These are phyloP conservation scores for Penicillium diatomitis DNA, from an alignment of 495 filamentous ascomycete genomes.

Conservation along the genomic window DNA sequence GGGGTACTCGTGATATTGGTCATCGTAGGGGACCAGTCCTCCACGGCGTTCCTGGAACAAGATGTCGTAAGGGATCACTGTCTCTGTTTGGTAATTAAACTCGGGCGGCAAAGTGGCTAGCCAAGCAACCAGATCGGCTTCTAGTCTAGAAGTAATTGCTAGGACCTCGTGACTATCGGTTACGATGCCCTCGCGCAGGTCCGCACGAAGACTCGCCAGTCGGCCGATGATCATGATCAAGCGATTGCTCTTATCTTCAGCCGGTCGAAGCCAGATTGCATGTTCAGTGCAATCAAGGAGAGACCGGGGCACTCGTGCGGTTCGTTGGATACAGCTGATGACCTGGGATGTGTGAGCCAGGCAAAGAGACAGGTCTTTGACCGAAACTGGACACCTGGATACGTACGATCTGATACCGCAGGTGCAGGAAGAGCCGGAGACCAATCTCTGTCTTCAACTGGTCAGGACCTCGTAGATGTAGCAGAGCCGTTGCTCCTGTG, in stretches of 20 bases:
- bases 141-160: constrained; percentile 36
- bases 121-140: constrained; percentile 40
- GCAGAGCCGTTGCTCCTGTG: constrained; percentile 47
- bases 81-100: constrained; percentile 23
- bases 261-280: constrained; percentile 27
- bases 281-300: constrained; percentile 26
- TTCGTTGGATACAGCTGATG: constrained; percentile 32
- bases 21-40: constrained; percentile 34
- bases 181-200: constrained; percentile 26
- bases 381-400: not conserved
- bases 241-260: constrained; percentile 26
- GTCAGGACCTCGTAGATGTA: constrained; percentile 45
- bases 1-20: constrained; percentile 50
- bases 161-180: constrained; percentile 37
- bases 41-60: constrained; percentile 15
- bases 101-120: constrained; percentile 29
- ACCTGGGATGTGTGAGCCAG: constrained; percentile 14
- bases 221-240: constrained; percentile 31
- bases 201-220: constrained; percentile 39
- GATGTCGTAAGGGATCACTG: constrained; percentile 15
- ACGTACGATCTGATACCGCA: constrained; percentile 41
- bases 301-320: constrained; percentile 24
- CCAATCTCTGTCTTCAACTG: constrained; percentile 50
- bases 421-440: constrained; percentile 47
- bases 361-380: not conserved